These are phyloP conservation scores for Suzukiozyma palmioleophila DNA, from an alignment of 1,139 yeast genomes.

Conservation along the genomic window DNA sequence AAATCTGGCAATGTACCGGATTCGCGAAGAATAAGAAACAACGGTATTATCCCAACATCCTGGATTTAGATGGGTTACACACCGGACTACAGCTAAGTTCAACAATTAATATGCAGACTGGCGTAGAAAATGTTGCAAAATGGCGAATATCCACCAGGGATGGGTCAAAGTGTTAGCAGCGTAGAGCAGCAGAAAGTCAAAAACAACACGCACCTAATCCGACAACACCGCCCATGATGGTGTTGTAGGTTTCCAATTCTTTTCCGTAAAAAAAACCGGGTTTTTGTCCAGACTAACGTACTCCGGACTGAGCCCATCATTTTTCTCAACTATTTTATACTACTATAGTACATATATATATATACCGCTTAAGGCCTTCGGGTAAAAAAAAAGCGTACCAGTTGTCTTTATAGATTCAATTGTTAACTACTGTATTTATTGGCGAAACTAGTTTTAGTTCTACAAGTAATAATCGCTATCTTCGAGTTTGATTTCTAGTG, in stretches of 20 bases:
- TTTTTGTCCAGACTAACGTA: not conserved
- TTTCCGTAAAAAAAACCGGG: not conserved
- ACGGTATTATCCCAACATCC: conserved; percentile 1
- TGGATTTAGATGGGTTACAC: not conserved
- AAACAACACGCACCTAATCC: not conserved
- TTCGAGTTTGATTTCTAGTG: not conserved
- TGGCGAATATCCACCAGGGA: not conserved
- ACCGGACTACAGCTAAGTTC: not conserved
- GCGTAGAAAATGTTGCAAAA: not conserved
- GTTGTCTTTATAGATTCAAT: too few species aligned
- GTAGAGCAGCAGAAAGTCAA: not conserved
- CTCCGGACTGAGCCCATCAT: not conserved
- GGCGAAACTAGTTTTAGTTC: not conserved
- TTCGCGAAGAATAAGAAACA: too few species aligned
- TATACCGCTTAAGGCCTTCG: not conserved
- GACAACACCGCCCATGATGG: not conserved
- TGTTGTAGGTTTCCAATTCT: not conserved
- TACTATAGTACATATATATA: not conserved
- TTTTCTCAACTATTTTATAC: not conserved
- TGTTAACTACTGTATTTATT: too few species aligned
- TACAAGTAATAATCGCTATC: not conserved
- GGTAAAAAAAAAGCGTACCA: too few species aligned
- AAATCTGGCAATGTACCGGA: too few species aligned
- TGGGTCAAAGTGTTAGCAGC: not conserved
- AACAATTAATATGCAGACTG: not conserved